Base-by-base conservation (phyloP, 1,284 basidiomycete species). In the Cryptococcus sp. region DNA sequence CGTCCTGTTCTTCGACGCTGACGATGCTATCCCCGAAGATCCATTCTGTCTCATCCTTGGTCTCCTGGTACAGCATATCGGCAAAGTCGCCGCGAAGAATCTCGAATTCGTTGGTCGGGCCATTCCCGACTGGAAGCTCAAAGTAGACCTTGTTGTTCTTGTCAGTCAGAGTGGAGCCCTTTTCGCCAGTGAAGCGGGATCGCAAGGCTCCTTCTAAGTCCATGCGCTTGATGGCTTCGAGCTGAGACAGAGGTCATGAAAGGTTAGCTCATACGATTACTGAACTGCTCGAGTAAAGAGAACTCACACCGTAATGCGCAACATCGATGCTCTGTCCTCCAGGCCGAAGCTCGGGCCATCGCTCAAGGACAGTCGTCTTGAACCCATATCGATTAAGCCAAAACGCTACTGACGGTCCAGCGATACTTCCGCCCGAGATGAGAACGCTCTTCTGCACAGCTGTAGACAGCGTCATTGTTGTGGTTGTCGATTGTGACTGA, bases 21-120 rank as follows among this genome's bases (percentile, higher is more conserved):
- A 22, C 48, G 15, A 59, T 50, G 19, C 45, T 42, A 27, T 59
- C 57, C 0, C 70, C 68, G 57, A 71, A 71, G 41, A 70, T 53
- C 63, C 66, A 64, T 20, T 52, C 47, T 11, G 67, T 67, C 25
- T 63, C 45, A n/a, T 62, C 61, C 23, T 65, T 66, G 3, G 35
- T 64, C 50, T 55, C 41, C 41, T 58, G 50, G 57, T 61, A 55
- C 50, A 69, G 1, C 73, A 73, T 73, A 50, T 80, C 69, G 47
- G 77, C 76, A 20, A 81, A 71, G 50, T 80, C 66, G 51, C 78
- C 77, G 22, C 78, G 70, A 31, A 75, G 59, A 45, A 79, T 70
- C 60, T 72, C 67, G 25, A 40, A 56, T 23, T 70, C 69, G 38
- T 49, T 54, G 3, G 67, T 68, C 17, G 55, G 53, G 13, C 53